Percentiles rank a stretch among this genome's conserved stretches.
phyloP scores from a whole-genome alignment of 371 early-diverging fungal species.

The Mortierella sp. region DNA sequence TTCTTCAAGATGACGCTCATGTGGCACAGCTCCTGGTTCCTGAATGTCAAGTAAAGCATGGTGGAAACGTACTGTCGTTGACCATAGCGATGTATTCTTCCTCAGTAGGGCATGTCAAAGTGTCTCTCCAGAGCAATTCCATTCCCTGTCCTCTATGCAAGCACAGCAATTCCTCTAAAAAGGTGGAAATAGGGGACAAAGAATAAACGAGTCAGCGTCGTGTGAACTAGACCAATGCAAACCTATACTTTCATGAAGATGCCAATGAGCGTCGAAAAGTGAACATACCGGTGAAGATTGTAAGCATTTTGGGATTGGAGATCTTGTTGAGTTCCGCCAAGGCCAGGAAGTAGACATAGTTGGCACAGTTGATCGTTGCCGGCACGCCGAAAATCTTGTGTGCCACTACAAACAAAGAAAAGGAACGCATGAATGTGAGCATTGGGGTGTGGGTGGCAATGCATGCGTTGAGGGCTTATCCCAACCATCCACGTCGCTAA shows the following conservation, averaged over 20 bases:
- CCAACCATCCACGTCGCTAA: neutral
- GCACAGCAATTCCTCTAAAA: conserved; percentile 85
- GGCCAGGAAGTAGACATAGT: conserved; percentile 95
- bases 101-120: conserved; percentile 86
- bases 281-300: conserved; percentile 79
- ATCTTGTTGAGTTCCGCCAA: conserved; percentile 82
- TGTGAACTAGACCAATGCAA: neutral
- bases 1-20: neutral
- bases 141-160: conserved; percentile 97
- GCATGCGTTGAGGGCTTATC: neutral
- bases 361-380: conserved; percentile 94
- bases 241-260: neutral
- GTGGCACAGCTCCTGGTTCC: conserved; percentile 10
- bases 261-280: neutral
- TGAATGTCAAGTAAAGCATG: conserved; percentile 74
- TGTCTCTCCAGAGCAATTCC: conserved; percentile 93
- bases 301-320: conserved; percentile 75
- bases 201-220: neutral
- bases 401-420: conserved; percentile 70
- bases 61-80: conserved; percentile 80
- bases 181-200: neutral
- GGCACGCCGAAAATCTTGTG: conserved; percentile 95
- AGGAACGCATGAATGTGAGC: neutral
- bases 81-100: conserved; percentile 93
- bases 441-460: no score